Evolutionary conservation across 345 rosid genomes (phyloP), one percentile per base, ranked within the genome.

Genomic region (Cardamine resedifolia): DNA sequence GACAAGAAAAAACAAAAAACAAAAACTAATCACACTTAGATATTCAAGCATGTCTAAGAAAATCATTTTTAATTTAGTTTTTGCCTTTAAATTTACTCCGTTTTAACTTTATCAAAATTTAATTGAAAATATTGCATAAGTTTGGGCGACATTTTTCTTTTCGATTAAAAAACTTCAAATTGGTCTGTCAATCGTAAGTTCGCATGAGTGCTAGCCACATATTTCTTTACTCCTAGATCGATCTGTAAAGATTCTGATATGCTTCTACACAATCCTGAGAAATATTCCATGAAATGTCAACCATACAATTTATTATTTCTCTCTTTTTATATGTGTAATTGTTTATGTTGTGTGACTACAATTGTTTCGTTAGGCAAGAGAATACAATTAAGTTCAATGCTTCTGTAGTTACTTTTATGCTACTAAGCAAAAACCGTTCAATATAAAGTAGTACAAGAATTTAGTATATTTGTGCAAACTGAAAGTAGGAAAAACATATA

Each of bases 191-290:
- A 27, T 30, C 3, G 11, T 69, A 21, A 20, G 10, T 16, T 58
- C 11, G 21, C n/a, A 30, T 41, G 12, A 44, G 24, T 44, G 23
- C 8, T 44, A 47, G 27, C 66, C 74, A 70, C 66, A 47, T 11
- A 34, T 38, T 26, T 10, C 3, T 31, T 20, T 23, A 70, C 48
- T 70, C 74, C 20, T 33, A 58, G 3, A 18, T 55, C 55, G 53
- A 44, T 57, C 8, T 70, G 9, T 38, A 58, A 47, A 70, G 20
- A 69, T 70, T 56, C 56, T 69, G 45, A 31, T 20, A 30, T 44
- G 7, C 19, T 57, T 21, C 43, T 55, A 20, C 39, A 70, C 58
- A 16, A 47, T 58, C 18, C 3, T 1, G 1, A 30, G 11, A 57
- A 31, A 30, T 70, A 58, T 58, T 70, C 74, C 59, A 59, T 16